These are phyloP conservation scores for Exophiala calicioides DNA, from an alignment of 2,329 filamentous ascomycete species.

Conservation along the genomic window DNA sequence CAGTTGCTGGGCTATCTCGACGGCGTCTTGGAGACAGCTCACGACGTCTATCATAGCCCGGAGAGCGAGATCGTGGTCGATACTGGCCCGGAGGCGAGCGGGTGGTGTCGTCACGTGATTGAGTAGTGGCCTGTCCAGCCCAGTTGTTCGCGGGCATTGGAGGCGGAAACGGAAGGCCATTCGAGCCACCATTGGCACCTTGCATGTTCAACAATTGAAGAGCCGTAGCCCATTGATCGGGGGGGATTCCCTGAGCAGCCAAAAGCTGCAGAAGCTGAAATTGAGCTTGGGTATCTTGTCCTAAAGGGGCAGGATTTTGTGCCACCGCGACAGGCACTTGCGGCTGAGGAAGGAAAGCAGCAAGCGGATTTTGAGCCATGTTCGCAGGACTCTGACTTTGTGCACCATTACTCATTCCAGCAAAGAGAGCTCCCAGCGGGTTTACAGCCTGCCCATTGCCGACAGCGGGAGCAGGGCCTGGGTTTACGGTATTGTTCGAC, in stretches of 20 bases:
- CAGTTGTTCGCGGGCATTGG: slow-evolving; percentile 36
- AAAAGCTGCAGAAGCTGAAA: slow-evolving; percentile 74
- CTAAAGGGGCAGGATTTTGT: slow-evolving; percentile 31
- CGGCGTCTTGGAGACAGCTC: slow-evolving; percentile 64
- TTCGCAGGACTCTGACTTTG: slow-evolving; percentile 41
- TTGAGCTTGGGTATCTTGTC: slow-evolving; percentile 65
- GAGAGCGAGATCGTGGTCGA: slow-evolving; percentile 77
- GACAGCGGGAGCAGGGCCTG: slow-evolving; percentile 42
- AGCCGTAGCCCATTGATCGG: slow-evolving; percentile 72
- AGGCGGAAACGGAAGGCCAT: slow-evolving; percentile 37
- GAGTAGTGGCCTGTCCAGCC: slow-evolving; percentile 40
- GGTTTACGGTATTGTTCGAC: slow-evolving; percentile 44
- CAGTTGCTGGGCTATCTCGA: slow-evolving; percentile 68
- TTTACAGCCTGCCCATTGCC: slow-evolving; percentile 61
- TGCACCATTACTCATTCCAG: slow-evolving; percentile 43
- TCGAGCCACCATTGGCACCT: slow-evolving; percentile 37
- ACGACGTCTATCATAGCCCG: slow-evolving; percentile 70
- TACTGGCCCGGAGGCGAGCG: slow-evolving; percentile 64
- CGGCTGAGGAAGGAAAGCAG: slow-evolving; percentile 45
- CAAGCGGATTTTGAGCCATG: slow-evolving; percentile 41
- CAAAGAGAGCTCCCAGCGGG: slow-evolving; percentile 53
- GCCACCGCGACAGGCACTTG: slow-evolving; percentile 35
- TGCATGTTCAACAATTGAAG: slow-evolving; percentile 52
- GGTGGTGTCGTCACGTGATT: slow-evolving; percentile 55
- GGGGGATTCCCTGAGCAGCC: slow-evolving; percentile 70